Evolutionary conservation across 78 protist species (phyloP), one percentile per base, ranked within the genome.

Genomic region (Dictyostelium purpureum): DNA sequence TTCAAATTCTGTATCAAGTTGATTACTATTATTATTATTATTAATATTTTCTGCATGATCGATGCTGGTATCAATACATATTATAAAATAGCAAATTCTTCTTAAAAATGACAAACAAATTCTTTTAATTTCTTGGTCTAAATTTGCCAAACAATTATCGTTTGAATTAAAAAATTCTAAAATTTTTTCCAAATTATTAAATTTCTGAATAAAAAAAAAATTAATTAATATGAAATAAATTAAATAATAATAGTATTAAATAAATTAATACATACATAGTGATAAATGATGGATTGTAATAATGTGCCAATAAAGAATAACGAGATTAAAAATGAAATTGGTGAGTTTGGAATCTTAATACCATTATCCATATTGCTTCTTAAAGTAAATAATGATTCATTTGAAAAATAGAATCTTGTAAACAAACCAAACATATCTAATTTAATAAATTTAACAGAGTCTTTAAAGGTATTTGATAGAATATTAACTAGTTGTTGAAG

Each of bases 351-450:
- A 33, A 31, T 28, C 6, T 63, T 63, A 33, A n/a, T n/a, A n/a
- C n/a, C n/a, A n/a, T n/a, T n/a, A n/a, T n/a, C n/a, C n/a, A n/a
- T n/a, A n/a, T n/a, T n/a, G n/a, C n/a, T n/a, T n/a, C n/a, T n/a
- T n/a, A n/a, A n/a, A n/a, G n/a, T n/a, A n/a, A n/a, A n/a, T 31
- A 31, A 63, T 11, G 71, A 69, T 40, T 69, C 76, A 40, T 40
- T 69, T 11, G 45, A 38, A 40, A 69, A 69, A 24, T 38, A 69
- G 40, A 38, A 69, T 69, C 52, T 69, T 9, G 40, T n/a, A n/a
- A 69, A 69, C n/a, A 69, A 69, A 9, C 76, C 76, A 40, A 69
- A 69, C 76, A 69, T 69, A 69, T 69, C 76, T 28, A 69, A 69
- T n/a, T 19, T 40, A 10, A 69, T 35, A n/a, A 69, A 69, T 69